Evolutionary conservation across 2,329 filamentous ascomycete genomes (phyloP).

Genomic region (Verticillium isaacii): DNA sequence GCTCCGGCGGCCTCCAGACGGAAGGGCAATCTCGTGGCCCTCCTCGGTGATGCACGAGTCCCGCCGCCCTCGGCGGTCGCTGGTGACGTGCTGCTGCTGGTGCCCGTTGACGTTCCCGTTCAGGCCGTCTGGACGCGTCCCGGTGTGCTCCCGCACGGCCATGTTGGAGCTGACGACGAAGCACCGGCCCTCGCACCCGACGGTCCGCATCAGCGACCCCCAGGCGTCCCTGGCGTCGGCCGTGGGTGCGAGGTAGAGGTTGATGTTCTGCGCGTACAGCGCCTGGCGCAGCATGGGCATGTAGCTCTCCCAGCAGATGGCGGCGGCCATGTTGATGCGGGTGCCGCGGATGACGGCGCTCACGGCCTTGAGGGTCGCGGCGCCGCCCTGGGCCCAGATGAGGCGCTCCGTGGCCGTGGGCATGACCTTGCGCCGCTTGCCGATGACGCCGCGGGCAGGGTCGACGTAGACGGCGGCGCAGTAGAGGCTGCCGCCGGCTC

Average conservation of each 20-base stretch:
- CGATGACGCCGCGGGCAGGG: constrained; percentile 65
- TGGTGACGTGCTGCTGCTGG: constrained; percentile 29
- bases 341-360: constrained; percentile 75
- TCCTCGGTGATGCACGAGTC: constrained; percentile 40
- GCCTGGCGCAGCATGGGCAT: constrained; percentile 85
- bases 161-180: constrained; percentile 87
- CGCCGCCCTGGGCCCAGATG: constrained; percentile 83
- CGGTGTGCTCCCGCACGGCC: constrained; percentile 48
- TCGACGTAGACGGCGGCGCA: constrained; percentile 81
- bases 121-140: not conserved
- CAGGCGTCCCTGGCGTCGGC: constrained; percentile 82
- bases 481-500: constrained; percentile 76
- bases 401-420: constrained; percentile 80
- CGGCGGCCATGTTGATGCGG: constrained; percentile 74
- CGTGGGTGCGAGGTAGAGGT: constrained; percentile 85
- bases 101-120: not conserved
- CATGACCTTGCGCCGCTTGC: constrained; percentile 90
- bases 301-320: constrained; percentile 96
- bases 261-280: constrained; percentile 86
- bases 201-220: constrained; percentile 75
- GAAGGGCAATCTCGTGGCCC: constrained; percentile 42
- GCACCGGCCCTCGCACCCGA: constrained; percentile 75
- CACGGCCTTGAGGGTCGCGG: constrained; percentile 73
- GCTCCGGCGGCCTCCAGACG: constrained; percentile 12
- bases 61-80: constrained; percentile 16